phyloP scores from a whole-genome alignment of 1,284 basidiomycete species.

The Cryptococcus deneoformans region DNA sequence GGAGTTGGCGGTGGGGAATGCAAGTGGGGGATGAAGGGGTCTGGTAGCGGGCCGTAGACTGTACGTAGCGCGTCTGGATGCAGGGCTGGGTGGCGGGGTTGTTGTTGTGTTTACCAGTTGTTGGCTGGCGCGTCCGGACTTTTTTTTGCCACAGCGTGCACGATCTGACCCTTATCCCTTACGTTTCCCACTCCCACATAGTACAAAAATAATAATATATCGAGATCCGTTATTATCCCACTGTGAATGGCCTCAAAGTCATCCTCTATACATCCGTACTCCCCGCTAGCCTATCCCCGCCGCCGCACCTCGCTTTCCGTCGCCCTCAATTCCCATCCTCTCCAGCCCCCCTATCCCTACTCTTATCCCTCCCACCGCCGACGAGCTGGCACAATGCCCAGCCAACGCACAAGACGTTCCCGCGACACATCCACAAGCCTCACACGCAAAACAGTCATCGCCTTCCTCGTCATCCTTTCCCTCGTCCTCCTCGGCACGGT shows the following conservation, averaged over 20 bases:
- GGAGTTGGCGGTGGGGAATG: background rate
- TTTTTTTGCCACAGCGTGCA: background rate
- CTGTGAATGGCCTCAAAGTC: background rate
- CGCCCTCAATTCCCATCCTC: background rate
- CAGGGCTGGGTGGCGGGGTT: background rate
- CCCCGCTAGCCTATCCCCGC: conserved; percentile 3
- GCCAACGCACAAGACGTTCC: background rate
- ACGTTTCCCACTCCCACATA: background rate
- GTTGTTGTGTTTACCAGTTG: background rate
- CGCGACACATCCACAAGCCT: background rate
- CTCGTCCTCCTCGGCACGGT: conserved; percentile 88
- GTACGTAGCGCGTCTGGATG: background rate
- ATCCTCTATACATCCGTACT: background rate
- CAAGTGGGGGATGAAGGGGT: background rate
- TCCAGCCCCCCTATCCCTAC: background rate
- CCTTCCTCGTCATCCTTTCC: conserved; percentile 71
- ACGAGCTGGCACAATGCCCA: conserved; percentile 14
- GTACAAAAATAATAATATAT: background rate
- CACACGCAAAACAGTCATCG: conserved; percentile 54
- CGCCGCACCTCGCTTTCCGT: conserved; percentile 12
- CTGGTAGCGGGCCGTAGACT: background rate
- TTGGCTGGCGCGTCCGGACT: background rate
- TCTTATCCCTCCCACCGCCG: background rate
- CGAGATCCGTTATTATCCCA: background rate
- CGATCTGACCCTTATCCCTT: background rate